These are phyloP conservation scores for Nosema muscidifuracis DNA, from an alignment of 371 early-diverging fungal genomes.

Conservation along the genomic window DNA sequence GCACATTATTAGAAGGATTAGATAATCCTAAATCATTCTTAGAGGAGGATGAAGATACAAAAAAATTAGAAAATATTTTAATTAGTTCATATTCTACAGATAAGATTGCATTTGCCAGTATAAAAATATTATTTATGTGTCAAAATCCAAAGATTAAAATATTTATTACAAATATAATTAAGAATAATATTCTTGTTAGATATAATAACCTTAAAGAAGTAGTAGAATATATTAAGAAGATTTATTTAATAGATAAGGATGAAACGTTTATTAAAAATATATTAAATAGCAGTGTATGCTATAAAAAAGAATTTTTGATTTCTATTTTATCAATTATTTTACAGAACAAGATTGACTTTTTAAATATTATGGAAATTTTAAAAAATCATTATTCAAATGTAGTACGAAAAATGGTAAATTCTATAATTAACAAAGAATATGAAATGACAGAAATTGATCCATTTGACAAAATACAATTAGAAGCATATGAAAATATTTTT, in stretches of 20 bases:
- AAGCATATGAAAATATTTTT: neutral
- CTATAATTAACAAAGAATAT: neutral
- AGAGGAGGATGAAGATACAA: no score
- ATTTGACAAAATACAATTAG: conserved; percentile 4
- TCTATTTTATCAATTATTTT: neutral
- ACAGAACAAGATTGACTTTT: neutral
- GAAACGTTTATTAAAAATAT: neutral
- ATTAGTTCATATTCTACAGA: neutral
- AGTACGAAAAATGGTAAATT: conserved; percentile 5
- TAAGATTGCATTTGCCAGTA: neutral
- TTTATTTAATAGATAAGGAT: neutral
- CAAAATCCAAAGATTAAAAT: neutral
- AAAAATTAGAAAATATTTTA: neutral
- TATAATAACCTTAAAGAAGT: neutral
- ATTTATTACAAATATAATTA: neutral
- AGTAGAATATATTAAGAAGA: neutral
- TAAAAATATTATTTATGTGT: conserved; percentile 2
- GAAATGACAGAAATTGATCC: neutral
- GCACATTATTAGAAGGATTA: neutral
- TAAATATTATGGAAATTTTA: neutral
- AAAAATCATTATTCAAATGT: conserved; percentile 5
- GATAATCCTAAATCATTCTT: neutral
- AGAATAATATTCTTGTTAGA: neutral
- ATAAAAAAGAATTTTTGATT: conserved; percentile 10
- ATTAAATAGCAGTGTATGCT: neutral